These are phyloP conservation scores for Lodderomyces theae DNA, from an alignment of 1,139 yeast species.

Conservation along the genomic window DNA sequence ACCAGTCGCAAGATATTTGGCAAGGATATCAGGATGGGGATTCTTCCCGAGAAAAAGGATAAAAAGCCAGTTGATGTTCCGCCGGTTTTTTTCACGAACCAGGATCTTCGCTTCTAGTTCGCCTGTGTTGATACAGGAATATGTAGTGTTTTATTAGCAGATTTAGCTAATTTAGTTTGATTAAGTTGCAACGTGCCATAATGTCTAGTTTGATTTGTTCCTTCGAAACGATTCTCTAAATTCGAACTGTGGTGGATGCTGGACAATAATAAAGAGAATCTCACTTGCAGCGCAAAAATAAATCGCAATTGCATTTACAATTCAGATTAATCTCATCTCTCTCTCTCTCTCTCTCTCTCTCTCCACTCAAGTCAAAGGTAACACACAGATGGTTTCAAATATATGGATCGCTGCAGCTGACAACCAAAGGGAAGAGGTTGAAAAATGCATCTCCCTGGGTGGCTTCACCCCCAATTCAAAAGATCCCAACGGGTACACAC, in stretches of 20 bases:
- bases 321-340: constrained; percentile 5
- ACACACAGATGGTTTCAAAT: constrained; percentile 62
- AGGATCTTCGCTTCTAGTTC: too few species aligned
- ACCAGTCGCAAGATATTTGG: neutral
- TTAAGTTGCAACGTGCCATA: too few species aligned
- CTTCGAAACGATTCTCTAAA: too few species aligned
- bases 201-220: too few species aligned
- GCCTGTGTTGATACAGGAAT: too few species aligned
- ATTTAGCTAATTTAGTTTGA: neutral
- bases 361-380: too few species aligned
- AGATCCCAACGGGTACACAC: constrained; percentile 93
- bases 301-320: too few species aligned
- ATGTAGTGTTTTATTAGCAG: too few species aligned
- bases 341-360: too few species aligned
- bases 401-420: constrained; percentile 97
- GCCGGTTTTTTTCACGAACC: neutral
- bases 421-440: constrained; percentile 61
- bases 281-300: too few species aligned
- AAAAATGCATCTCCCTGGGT: constrained; percentile 50
- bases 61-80: neutral
- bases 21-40: neutral
- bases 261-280: too few species aligned
- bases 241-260: too few species aligned
- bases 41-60: neutral
- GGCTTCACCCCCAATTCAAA: constrained; percentile 62